phyloP scores from a whole-genome alignment of 805 yeast genomes.

The Metschnikowia rubicola region DNA sequence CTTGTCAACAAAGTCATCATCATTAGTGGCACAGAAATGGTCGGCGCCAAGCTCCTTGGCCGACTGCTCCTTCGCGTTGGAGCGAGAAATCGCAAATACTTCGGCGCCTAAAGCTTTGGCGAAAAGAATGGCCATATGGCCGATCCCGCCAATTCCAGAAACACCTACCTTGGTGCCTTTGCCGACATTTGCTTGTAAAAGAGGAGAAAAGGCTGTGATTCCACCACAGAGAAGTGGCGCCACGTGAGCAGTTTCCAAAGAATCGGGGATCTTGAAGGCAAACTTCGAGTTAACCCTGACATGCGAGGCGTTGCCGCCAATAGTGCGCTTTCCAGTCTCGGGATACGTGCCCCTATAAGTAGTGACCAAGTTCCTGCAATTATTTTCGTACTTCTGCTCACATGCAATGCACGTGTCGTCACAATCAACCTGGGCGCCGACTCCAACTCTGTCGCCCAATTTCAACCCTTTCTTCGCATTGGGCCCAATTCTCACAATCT shows the following conservation, averaged over 20 bases:
- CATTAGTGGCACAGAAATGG: conserved; percentile 24
- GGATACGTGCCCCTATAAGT: conserved; percentile 14
- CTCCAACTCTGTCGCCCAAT: conserved; percentile 75
- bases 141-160: conserved; percentile 66
- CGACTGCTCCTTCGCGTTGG: conserved; percentile 46
- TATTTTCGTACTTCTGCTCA: conserved; percentile 9
- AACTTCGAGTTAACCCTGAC: conserved; percentile 16
- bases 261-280: conserved; percentile 19
- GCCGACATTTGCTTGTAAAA: conserved; percentile 16
- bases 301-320: conserved; percentile 19
- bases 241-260: conserved; percentile 11
- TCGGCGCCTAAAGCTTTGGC: conserved; percentile 64
- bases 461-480: conserved; percentile 30
- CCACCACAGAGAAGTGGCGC: conserved; percentile 24
- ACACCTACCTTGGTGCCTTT: conserved; percentile 48
- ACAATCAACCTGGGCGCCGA: conserved; percentile 59
- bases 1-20: conserved; percentile 21
- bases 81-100: conserved; percentile 55
- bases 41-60: conserved; percentile 55
- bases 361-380: conserved; percentile 12
- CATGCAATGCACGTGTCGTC: conserved; percentile 15
- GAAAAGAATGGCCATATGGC: conserved; percentile 59
- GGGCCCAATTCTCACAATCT: conserved; percentile 17
- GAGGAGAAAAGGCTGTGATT: conserved; percentile 21
- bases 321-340: conserved; percentile 13